Conservation (phyloP, 805 yeast species). For the Brettanomyces sp. region DNA sequence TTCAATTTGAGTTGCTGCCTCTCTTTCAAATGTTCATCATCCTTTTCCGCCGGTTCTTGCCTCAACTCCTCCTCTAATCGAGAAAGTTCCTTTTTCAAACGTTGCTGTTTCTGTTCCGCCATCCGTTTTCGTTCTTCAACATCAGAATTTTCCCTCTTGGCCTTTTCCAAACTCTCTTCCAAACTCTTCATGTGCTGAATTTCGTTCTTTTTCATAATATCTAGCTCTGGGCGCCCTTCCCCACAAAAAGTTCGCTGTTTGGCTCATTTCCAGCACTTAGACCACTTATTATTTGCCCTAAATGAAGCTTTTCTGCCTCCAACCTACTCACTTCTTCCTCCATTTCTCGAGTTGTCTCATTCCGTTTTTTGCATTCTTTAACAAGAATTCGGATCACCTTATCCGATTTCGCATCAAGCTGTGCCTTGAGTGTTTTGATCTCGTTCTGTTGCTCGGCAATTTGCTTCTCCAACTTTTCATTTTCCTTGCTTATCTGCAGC, state of each 20-base stretch:
- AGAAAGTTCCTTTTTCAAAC: not conserved
- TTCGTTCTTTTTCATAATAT: constrained; percentile 7
- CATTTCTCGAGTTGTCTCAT: constrained; percentile 17
- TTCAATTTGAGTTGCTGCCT: no score
- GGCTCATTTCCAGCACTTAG: constrained; percentile 10
- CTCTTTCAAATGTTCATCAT: no score
- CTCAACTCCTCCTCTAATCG: not conserved
- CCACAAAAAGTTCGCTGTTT: constrained; percentile 11
- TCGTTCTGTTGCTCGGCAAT: constrained; percentile 8
- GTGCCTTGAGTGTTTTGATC: constrained; percentile 12
- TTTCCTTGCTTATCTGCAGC: constrained; percentile 10
- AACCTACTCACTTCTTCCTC: constrained; percentile 11
- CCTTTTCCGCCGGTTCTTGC: not conserved
- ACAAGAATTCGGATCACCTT: constrained; percentile 12
- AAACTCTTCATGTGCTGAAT: constrained; percentile 16
- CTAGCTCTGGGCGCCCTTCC: constrained; percentile 19
- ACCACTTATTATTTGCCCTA: constrained; percentile 8
- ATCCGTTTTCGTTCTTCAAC: no score
- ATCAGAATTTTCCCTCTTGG: constrained; percentile 5
- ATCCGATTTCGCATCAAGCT: constrained; percentile 10
- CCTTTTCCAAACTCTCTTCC: constrained; percentile 3
- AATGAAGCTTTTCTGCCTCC: constrained; percentile 15
- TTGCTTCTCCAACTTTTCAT: constrained; percentile 8
- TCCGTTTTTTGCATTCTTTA: constrained; percentile 25
- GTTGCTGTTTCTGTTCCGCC: no score